Percentiles rank a stretch among this genome's conserved stretches.
Evolutionary conservation across 441 rosid genomes (phyloP).

Genomic region (Kokia cookei): DNA sequence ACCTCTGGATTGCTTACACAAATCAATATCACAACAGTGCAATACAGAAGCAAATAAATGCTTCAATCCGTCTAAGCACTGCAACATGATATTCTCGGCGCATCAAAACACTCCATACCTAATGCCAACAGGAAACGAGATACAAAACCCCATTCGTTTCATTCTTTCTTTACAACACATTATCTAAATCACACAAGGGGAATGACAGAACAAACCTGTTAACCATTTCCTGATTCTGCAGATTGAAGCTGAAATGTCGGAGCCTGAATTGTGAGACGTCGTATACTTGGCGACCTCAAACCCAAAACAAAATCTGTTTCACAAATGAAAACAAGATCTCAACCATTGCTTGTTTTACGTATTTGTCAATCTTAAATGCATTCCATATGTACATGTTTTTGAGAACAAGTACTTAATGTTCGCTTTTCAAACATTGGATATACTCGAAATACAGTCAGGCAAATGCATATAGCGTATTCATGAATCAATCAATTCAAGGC

Average conservation of each 20-base stretch:
- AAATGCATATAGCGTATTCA: neutral
- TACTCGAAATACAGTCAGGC: neutral
- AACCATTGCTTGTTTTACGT: neutral
- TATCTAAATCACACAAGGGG: neutral
- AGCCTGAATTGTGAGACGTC: neutral
- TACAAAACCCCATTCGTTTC: neutral
- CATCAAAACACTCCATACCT: slow-evolving; percentile 83
- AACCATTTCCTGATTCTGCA: slow-evolving; percentile 13
- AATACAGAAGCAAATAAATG: slow-evolving; percentile 50
- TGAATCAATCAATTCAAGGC: neutral
- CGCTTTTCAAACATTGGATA: neutral
- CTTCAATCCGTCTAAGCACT: slow-evolving; percentile 75
- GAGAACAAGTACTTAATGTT: neutral
- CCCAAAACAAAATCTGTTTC: neutral
- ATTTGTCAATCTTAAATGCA: neutral
- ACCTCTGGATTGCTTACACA: slow-evolving; percentile 64
- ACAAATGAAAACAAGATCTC: neutral
- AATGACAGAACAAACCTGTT: slow-evolving; percentile 3
- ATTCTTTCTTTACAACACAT: neutral
- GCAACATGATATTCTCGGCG: slow-evolving; percentile 66
- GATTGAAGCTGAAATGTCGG: neutral
- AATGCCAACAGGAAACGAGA: slow-evolving; percentile 11
- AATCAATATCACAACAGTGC: slow-evolving; percentile 74
- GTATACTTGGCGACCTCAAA: neutral
- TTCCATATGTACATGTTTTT: neutral